phyloP scores from a whole-genome alignment of 2,329 filamentous ascomycete genomes.

The Celoporthe dispersa region DNA sequence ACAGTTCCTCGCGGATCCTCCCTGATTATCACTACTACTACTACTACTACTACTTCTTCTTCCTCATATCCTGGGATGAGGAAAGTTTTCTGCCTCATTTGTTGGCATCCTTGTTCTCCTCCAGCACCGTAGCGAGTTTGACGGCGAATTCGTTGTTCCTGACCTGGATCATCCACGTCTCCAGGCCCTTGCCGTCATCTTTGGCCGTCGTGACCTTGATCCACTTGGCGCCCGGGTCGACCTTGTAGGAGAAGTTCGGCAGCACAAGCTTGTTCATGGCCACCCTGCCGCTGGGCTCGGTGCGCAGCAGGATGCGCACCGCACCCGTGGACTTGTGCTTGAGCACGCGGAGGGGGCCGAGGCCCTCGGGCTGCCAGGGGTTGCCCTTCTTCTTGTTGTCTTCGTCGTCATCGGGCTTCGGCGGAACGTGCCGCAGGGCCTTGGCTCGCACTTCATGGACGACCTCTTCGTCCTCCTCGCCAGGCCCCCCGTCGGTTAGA shows the following conservation, averaged over 20 bases:
- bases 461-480: constrained; percentile 73
- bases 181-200: constrained; percentile 62
- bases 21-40: not conserved
- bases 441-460: constrained; percentile 74
- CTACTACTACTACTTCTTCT: not conserved
- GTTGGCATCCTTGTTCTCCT: constrained; percentile 60
- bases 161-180: constrained; percentile 74
- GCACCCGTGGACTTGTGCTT: constrained; percentile 72
- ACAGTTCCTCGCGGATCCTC: not conserved
- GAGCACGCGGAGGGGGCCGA: constrained; percentile 73
- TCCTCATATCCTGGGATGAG: not conserved
- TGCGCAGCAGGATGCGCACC: constrained; percentile 71
- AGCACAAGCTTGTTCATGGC: constrained; percentile 73
- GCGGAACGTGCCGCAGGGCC: constrained; percentile 63
- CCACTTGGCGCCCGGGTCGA: constrained; percentile 58
- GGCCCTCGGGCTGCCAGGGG: constrained; percentile 71
- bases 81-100: constrained; percentile 40
- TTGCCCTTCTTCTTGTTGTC: constrained; percentile 51
- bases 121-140: constrained; percentile 55
- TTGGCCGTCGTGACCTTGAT: constrained; percentile 62
- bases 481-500: constrained; percentile 67
- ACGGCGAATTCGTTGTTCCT: constrained; percentile 66
- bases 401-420: constrained; percentile 48
- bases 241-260: constrained; percentile 64
- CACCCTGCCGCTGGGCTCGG: constrained; percentile 75